A percentile compares a stretch with the other conserved stretches of the same genome.
phyloP scores from a whole-genome alignment of 139 green algal genomes.

The Chlamydomonas sphaeroides region DNA sequence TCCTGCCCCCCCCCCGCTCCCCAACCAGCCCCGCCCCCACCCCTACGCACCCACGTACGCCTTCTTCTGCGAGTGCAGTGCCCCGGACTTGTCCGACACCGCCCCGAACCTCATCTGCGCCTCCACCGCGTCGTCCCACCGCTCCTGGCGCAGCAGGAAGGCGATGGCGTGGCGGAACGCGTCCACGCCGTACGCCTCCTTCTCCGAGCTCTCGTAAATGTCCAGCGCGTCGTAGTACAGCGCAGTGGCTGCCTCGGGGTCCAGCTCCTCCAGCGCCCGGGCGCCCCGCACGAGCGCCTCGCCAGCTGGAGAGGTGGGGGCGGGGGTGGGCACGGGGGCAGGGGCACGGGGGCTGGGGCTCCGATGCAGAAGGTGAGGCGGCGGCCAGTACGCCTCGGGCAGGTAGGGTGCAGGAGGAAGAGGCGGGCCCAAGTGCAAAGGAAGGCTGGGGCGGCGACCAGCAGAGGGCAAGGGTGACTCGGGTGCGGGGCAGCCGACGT shows the following conservation, averaged over 20 bases:
- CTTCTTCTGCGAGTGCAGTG: conserved; percentile 61
- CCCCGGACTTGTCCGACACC: conserved; percentile 52
- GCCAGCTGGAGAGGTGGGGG: conserved; percentile 51
- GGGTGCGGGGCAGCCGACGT: no score
- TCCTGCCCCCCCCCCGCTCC: not conserved
- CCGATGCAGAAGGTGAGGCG: no score
- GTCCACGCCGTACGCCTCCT: conserved; percentile 60
- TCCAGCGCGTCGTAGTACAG: conserved; percentile 64
- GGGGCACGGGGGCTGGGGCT: not conserved
- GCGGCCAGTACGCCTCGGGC: no score
- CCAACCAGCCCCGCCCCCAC: not conserved
- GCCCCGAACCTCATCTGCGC: conserved; percentile 73
- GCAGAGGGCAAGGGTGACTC: no score
- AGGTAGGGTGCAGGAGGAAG: no score
- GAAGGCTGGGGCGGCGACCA: no score
- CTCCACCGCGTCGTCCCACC: conserved; percentile 62
- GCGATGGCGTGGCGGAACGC: conserved; percentile 42
- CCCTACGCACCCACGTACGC: conserved; percentile 69
- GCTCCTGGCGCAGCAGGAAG: conserved; percentile 25
- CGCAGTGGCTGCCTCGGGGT: conserved; percentile 47
- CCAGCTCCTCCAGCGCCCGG: conserved; percentile 62
- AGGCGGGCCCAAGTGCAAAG: no score
- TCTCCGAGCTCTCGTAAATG: conserved; percentile 68
- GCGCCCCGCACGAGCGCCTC: conserved; percentile 73
- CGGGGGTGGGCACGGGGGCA: not conserved